Evolutionary conservation across 2,329 filamentous ascomycete species (phyloP).

Genomic region (Ascochyta fabae): DNA sequence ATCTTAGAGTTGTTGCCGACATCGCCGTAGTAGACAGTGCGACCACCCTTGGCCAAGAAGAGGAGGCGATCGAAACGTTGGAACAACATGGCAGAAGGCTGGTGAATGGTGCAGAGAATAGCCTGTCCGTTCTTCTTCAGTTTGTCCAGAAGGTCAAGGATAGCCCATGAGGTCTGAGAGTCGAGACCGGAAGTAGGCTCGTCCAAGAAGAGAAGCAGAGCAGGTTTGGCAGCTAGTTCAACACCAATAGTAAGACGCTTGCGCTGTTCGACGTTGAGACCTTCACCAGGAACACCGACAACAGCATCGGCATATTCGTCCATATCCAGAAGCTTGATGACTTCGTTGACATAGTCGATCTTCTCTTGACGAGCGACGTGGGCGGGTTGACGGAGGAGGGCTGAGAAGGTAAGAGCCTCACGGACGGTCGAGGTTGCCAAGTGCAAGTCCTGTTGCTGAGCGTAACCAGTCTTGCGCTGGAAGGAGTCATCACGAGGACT

Average conservation of each 20-base stretch:
- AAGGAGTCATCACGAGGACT: constrained; percentile 78
- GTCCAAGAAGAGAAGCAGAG: constrained; percentile 88
- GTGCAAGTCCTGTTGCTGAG: constrained; percentile 92
- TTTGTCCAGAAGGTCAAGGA: constrained; percentile 86
- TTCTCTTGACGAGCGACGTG: constrained; percentile 77
- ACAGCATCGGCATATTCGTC: constrained; percentile 87
- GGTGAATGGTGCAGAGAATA: constrained; percentile 96
- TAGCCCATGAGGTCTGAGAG: constrained; percentile 91
- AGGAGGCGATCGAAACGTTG: constrained; percentile 85
- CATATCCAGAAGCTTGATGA: constrained; percentile 92
- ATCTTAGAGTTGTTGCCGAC: constrained; percentile 73
- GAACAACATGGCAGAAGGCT: constrained; percentile 95
- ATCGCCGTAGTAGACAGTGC: constrained; percentile 81
- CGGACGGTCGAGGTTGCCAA: constrained; percentile 83
- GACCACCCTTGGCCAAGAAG: constrained; percentile 77
- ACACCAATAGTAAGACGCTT: constrained; percentile 91
- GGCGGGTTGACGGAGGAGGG: constrained; percentile 81
- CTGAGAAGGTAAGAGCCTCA: constrained; percentile 86
- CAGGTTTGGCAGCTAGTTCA: constrained; percentile 91
- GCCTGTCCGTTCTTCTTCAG: constrained; percentile 82
- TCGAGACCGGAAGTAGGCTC: constrained; percentile 95
- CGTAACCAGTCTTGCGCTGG: constrained; percentile 91
- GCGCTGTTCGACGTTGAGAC: constrained; percentile 69
- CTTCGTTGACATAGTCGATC: constrained; percentile 84
- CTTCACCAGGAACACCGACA: constrained; percentile 88